Evolutionary conservation across 2,329 filamentous ascomycete species (phyloP).

Genomic region (Ilyonectria sp.): DNA sequence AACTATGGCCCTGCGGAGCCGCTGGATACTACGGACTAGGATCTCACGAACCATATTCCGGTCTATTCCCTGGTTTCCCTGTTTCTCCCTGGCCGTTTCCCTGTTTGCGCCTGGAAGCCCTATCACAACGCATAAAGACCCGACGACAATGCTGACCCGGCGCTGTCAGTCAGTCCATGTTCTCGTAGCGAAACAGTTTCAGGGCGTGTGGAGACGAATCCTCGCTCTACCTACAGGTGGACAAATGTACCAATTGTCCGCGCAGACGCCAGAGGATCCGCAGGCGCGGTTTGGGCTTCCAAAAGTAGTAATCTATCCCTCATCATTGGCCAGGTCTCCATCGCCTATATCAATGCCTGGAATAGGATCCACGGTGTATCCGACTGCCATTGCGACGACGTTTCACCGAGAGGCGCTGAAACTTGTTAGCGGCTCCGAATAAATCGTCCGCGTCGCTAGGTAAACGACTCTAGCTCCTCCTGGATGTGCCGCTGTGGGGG

Average conservation of each 20-base stretch:
- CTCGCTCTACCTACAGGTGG: slow-evolving; percentile 7
- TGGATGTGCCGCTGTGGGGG: slow-evolving; percentile 11
- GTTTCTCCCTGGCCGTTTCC: neutral
- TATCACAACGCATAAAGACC: slow-evolving; percentile 19
- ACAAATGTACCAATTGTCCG: neutral
- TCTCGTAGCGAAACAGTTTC: slow-evolving; percentile 26
- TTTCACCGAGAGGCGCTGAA: slow-evolving; percentile 29
- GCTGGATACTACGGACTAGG: neutral
- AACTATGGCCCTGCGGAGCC: slow-evolving; percentile 6
- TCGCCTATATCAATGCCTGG: neutral
- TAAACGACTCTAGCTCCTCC: slow-evolving; percentile 15
- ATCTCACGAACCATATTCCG: neutral
- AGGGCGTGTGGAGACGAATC: slow-evolving; percentile 17
- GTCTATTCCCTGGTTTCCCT: neutral
- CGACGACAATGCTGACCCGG: neutral
- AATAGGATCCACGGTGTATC: slow-evolving; percentile 2
- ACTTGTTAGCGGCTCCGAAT: slow-evolving; percentile 30
- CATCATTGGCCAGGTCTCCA: slow-evolving; percentile 22
- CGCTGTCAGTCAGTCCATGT: slow-evolving; percentile 10
- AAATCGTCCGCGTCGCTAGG: slow-evolving; percentile 7
- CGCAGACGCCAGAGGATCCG: neutral
- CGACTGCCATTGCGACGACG: slow-evolving; percentile 18
- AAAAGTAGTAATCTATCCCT: slow-evolving; percentile 22
- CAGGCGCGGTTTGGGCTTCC: neutral
- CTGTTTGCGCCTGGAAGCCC: neutral